A percentile compares a stretch with the other conserved stretches of the same genome.
Evolutionary conservation across 2,329 filamentous ascomycete species (phyloP).

Genomic region (Pseudocercospora pini-densiflorae): DNA sequence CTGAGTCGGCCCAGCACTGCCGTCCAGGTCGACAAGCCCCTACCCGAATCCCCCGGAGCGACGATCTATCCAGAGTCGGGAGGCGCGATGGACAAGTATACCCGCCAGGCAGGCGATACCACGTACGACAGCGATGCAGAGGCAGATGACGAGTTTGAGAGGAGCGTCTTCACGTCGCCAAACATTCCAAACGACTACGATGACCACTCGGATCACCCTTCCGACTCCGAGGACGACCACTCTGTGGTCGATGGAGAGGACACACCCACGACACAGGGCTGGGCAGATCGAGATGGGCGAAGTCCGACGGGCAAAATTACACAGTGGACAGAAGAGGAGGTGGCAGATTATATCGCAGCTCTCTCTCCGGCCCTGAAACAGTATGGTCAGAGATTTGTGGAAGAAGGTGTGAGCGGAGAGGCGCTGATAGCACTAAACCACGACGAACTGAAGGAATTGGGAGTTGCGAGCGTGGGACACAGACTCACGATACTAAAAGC

Average conservation of each 20-base stretch:
- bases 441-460: slow-evolving; percentile 94
- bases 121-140: slow-evolving; percentile 77
- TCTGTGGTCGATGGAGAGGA: slow-evolving; percentile 59
- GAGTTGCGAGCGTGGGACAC: slow-evolving; percentile 89
- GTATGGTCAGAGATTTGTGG: slow-evolving; percentile 55
- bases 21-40: slow-evolving; percentile 21
- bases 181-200: slow-evolving; percentile 69
- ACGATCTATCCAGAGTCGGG: not conserved
- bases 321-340: slow-evolving; percentile 84
- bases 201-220: slow-evolving; percentile 66
- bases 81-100: slow-evolving; percentile 40
- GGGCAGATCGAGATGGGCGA: slow-evolving; percentile 40
- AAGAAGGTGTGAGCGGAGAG: slow-evolving; percentile 93
- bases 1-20: slow-evolving; percentile 23
- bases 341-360: slow-evolving; percentile 78
- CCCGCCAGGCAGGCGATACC: slow-evolving; percentile 37
- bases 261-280: slow-evolving; percentile 69
- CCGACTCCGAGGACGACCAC: slow-evolving; percentile 47
- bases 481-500: slow-evolving; percentile 92
- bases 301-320: slow-evolving; percentile 76
- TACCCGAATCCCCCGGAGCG: slow-evolving; percentile 14
- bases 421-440: slow-evolving; percentile 86
- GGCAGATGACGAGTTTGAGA: slow-evolving; percentile 82
- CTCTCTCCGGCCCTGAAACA: slow-evolving; percentile 38
- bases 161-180: slow-evolving; percentile 69